Base-by-base conservation (phyloP, 192 early-diverging fungal species). In the Backusella mclennaniae region DNA sequence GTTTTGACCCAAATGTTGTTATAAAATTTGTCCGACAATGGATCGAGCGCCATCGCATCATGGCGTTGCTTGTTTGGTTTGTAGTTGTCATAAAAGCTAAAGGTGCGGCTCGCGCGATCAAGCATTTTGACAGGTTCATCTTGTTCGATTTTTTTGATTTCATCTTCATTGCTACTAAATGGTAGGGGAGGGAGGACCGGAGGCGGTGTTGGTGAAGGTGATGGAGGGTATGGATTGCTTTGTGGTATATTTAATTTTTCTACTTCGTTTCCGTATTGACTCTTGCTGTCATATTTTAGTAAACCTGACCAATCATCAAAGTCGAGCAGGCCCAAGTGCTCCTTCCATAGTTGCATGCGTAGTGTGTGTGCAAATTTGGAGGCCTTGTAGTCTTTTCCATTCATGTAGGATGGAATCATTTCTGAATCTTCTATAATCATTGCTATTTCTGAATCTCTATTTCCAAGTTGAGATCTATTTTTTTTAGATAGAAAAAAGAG, bases 381-480 rank as follows among this genome's bases (percentile, higher is more conserved):
- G 3, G 90, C 94, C 73, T 91, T 74, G 81, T 90, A 96, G 78
- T 87, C 82, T 17, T 87, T 76, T 1, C 92, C 93, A 73, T 91
- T 85, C 93, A 96, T 95, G 2, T 80, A 81, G 0, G 91, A 88
- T 1, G 79, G 73, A 23, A 96, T 82, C 26, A 85, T 86, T 44
- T 91, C 85, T 4, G 90, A 90, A 76, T 96, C 94, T 76, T 93
- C 91, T 6, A 96, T 86, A 39, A 95, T 75, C 84, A 93, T 91
- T 46, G 95, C 95, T 69, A 96, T 91, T 84, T 96, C 95, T 17
- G 92, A 94, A 80, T 96, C 95, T 36, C 93, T 90, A 75, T 91
- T 90, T 9, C 95, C 95, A 36, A 92, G 83, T 87, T 92, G 93
- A 7, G 95, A 96, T 7, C 95, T 88, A 49, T 49, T 49, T 49